Evolutionary conservation across 495 filamentous ascomycete species (phyloP).

Genomic region (Tuber melanosporum): DNA sequence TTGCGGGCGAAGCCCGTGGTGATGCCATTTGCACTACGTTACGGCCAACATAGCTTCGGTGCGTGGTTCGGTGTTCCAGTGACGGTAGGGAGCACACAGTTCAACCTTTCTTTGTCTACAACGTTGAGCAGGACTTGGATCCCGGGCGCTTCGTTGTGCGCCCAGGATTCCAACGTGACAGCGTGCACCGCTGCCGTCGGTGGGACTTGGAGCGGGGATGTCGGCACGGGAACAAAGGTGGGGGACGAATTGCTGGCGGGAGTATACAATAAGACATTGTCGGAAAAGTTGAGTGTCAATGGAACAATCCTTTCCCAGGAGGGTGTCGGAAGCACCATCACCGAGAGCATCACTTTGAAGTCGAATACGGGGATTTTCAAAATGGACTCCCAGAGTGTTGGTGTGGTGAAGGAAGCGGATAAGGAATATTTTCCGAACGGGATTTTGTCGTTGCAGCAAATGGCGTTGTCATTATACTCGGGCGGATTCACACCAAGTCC

Average conservation of each 20-base stretch:
- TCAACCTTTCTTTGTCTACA: constrained; percentile 34
- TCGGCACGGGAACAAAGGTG: constrained; percentile 7
- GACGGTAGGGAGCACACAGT: constrained; percentile 20
- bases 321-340: constrained; percentile 20
- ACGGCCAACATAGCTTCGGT: constrained; percentile 19
- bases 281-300: constrained; percentile 3
- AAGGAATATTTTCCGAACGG: constrained; percentile 22
- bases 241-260: constrained; percentile 19
- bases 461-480: constrained; percentile 26
- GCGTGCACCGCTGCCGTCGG: constrained; percentile 11
- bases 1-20: constrained; percentile 29
- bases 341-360: constrained; percentile 18
- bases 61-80: constrained; percentile 29
- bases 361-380: constrained; percentile 28
- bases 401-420: constrained; percentile 22
- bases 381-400: constrained; percentile 20
- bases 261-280: constrained; percentile 19
- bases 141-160: constrained; percentile 25
- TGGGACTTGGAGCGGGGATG: constrained; percentile 22
- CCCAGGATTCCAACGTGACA: constrained; percentile 16
- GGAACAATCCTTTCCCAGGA: constrained; percentile 24
- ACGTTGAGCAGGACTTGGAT: constrained; percentile 24
- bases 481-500: constrained; percentile 21
- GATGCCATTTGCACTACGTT: constrained; percentile 27
- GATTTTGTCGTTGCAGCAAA: constrained; percentile 30